Base-by-base conservation (phyloP, 148 eudicot species). In the Vaccinium darrowii region DNA sequence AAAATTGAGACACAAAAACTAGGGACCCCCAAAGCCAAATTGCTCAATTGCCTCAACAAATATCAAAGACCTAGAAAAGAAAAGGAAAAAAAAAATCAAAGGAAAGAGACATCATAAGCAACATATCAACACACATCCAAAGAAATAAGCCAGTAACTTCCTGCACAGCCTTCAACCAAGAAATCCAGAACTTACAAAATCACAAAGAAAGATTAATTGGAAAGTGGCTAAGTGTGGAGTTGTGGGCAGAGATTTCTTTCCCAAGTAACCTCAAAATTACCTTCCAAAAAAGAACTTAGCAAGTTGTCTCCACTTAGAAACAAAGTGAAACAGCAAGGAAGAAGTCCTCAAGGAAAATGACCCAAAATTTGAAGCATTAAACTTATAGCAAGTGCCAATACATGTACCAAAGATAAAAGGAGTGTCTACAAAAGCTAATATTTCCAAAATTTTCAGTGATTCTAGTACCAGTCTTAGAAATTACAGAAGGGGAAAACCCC, bases 331-430 rank as follows among this genome's bases (percentile, higher is more conserved):
- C n/a, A 62, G 76, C 76, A 33, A 1, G 33, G 30, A 80, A 65
- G 77, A 78, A 69, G 69, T 49, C 49, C 81, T 79, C 77, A 82
- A n/a, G 69, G 75, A 65, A 56, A 53, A 79, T 77, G 83, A 50
- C 90, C 90, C 85, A 88, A 89, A 76, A 87, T 75, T 91, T 84
- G 56, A 90, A 85, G 85, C 85, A 76, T 86, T 83, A 85, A 73
- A 80, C 81, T 84, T 84, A 82, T 62, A 78, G 82, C 72, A 85
- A 84, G 88, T 81, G 90, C 91, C 84, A 67, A 88, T 76, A 75
- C 33, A 56, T 74, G 88, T 78, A 87, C 89, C 81, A 63, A 81
- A 72, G 52, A 86, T 89, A 83, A 84, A 33, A 85, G 39, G 82
- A 74, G 51, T 69, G 8, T 63, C 87, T 85, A 90, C 23, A 73